Conservation (phyloP, 179 eudicot genomes). For the Drosera spatulata region DNA sequence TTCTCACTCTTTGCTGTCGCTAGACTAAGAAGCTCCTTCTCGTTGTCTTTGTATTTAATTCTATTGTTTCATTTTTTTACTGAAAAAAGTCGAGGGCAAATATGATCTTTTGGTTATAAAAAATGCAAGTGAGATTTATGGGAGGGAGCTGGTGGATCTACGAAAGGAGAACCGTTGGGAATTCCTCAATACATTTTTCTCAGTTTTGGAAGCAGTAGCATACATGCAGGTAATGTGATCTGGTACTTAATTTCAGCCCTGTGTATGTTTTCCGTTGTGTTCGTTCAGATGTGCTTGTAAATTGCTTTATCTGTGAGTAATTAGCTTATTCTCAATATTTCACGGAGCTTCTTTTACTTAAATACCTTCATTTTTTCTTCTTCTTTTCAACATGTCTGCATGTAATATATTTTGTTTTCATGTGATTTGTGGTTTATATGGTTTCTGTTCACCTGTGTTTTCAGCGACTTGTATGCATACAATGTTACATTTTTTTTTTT, state of each 20-base stretch:
- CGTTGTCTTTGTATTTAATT: too few species aligned
- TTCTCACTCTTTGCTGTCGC: too few species aligned
- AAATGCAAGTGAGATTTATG: constrained; percentile 85
- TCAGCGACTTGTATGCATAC: neutral
- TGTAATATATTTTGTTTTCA: too few species aligned
- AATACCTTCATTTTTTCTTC: too few species aligned
- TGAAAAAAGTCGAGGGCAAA: neutral
- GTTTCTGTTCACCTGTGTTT: neutral
- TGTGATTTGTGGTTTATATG: too few species aligned
- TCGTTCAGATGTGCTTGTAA: neutral
- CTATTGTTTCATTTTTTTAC: neutral
- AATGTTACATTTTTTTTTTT: constrained; percentile 5
- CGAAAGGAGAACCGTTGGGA: constrained; percentile 92
- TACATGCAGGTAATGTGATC: constrained; percentile 75
- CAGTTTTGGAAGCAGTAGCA: constrained; percentile 98
- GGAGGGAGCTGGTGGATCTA: constrained; percentile 93
- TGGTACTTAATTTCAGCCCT: neutral
- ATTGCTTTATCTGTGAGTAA: too few species aligned
- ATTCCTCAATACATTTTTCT: constrained; percentile 87
- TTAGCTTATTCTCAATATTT: too few species aligned
- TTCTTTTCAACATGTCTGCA: too few species aligned
- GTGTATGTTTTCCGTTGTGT: neutral
- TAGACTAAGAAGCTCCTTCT: too few species aligned
- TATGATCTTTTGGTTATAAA: constrained; percentile 18
- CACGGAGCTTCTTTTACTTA: too few species aligned